Evolutionary conservation across 352 stramenopile species (phyloP), one percentile per base, ranked within the genome.

Genomic region (Globisporangium takayamanum): DNA sequence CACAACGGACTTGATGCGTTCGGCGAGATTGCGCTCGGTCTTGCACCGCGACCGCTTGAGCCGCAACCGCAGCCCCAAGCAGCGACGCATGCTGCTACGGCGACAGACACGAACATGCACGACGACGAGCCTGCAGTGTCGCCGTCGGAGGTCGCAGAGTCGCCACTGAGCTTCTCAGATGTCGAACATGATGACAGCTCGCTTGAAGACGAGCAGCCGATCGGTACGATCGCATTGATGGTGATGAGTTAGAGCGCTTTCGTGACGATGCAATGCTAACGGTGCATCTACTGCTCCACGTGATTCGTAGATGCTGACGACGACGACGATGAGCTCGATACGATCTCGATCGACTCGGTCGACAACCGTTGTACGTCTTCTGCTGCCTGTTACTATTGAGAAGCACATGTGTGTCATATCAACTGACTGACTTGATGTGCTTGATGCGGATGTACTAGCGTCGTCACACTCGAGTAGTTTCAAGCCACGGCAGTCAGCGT

Each of bases 1-100:
- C 71, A 77, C 42, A 71, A 65, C 45, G 62, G 66, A 5, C 57
- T 85, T 37, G 50, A 75, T 33, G 59, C 54, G 37, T 78, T 80
- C 47, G 66, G 76, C 18, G 63, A 70, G 50, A 26, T 82, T 18
- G 62, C 53, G 45, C 37, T 79, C 4, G 60, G 60, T 5, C 20
- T 51, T 7, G 20, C 51, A 6, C 26, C 15, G 18, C 39, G 12
- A 7, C 46, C 5, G 20, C 7, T 12, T 1, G 26, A 26, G 20
- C 7, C 51, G 12, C 42, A 50, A 28, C 37, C 18, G n/a, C 42
- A 53, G 50, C 20, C 5, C 26, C 1, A 30, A 22, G 41, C 62
- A 59, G 15, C 49, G 46, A 25, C 1, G 41, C 39, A 22, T 22
- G 12, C 18, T 47, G 26, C 8, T 26, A n/a, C 25, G 20, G 26